Percentiles rank a stretch among this genome's conserved stretches.
Evolutionary conservation across 306 rosid species (phyloP).

Genomic region (Oxytropis ochrocephala): DNA sequence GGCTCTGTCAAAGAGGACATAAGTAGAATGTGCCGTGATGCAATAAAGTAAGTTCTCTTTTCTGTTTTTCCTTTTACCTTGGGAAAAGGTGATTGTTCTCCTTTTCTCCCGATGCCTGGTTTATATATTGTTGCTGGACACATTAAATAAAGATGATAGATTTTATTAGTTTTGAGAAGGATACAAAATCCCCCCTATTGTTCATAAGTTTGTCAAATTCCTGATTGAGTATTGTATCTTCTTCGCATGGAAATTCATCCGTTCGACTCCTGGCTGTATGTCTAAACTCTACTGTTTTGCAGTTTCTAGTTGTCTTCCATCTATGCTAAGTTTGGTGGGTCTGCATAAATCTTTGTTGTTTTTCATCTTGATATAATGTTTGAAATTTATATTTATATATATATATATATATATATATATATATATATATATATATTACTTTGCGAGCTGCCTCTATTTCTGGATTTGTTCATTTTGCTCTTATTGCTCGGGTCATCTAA

Average conservation of each 20-base stretch:
- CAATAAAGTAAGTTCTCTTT: constrained; percentile 65
- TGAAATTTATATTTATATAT: not conserved
- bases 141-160: not conserved
- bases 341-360: constrained; percentile 1
- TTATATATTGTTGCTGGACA: not conserved
- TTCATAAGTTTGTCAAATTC: not conserved
- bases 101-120: not conserved
- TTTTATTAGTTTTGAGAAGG: not conserved
- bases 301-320: constrained; percentile 2
- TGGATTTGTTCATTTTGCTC: constrained; percentile 11
- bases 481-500: not conserved
- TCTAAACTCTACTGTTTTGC: constrained; percentile 15
- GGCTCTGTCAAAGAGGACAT: constrained; percentile 87
- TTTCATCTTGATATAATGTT: constrained; percentile 3
- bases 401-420: too few relatives aligned
- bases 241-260: constrained; percentile 4
- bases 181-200: not conserved
- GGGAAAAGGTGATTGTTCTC: not conserved
- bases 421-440: constrained; percentile 8
- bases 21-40: constrained; percentile 95
- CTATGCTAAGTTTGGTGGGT: constrained; percentile 2
- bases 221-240: not conserved
- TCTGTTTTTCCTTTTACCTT: not conserved
- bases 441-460: constrained; percentile 1
- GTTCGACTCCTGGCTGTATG: constrained; percentile 7